Percentiles rank a stretch among this genome's conserved stretches.
phyloP scores from a whole-genome alignment of 1,284 basidiomycete genomes.

The Pholiota adiposa region DNA sequence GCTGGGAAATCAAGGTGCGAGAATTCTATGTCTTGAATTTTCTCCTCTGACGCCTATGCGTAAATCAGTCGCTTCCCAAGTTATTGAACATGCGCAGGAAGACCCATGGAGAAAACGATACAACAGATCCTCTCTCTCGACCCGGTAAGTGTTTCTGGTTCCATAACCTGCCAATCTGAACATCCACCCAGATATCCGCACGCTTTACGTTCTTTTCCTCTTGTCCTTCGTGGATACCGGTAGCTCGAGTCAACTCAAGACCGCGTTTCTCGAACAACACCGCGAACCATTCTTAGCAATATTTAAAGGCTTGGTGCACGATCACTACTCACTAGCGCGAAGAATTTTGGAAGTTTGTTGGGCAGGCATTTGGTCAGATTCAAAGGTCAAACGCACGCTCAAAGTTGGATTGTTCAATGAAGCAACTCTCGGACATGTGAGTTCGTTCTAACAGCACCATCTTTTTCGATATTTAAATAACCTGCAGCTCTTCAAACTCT shows the following conservation, averaged over 20 bases:
- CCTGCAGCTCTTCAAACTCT: conserved; percentile 67
- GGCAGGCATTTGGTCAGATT: conserved; percentile 73
- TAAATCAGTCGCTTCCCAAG: conserved; percentile 61
- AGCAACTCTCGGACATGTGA: conserved; percentile 61
- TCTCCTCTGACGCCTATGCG: conserved; percentile 7
- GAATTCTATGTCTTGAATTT: not conserved
- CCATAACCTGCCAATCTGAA: not conserved
- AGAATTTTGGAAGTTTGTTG: conserved; percentile 68
- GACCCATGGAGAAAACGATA: conserved; percentile 41
- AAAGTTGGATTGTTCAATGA: conserved; percentile 76
- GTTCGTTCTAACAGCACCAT: conserved; percentile 25
- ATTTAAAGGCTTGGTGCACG: conserved; percentile 70
- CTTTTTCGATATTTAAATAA: not conserved
- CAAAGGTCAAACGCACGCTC: conserved; percentile 66
- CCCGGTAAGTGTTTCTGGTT: conserved; percentile 51
- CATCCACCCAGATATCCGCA: conserved; percentile 64
- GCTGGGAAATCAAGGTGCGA: conserved; percentile 76
- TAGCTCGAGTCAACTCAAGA: conserved; percentile 55
- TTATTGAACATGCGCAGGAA: conserved; percentile 72
- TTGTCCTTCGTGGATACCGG: conserved; percentile 65
- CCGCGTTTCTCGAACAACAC: conserved; percentile 68
- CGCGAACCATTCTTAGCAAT: conserved; percentile 62
- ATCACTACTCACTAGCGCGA: conserved; percentile 60
- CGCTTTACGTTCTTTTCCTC: conserved; percentile 68
- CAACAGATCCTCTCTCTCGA: conserved; percentile 46